Percentiles rank a stretch among this genome's conserved stretches.
phyloP scores from a whole-genome alignment of 306 rosid species.

The Phaseolus lunatus region DNA sequence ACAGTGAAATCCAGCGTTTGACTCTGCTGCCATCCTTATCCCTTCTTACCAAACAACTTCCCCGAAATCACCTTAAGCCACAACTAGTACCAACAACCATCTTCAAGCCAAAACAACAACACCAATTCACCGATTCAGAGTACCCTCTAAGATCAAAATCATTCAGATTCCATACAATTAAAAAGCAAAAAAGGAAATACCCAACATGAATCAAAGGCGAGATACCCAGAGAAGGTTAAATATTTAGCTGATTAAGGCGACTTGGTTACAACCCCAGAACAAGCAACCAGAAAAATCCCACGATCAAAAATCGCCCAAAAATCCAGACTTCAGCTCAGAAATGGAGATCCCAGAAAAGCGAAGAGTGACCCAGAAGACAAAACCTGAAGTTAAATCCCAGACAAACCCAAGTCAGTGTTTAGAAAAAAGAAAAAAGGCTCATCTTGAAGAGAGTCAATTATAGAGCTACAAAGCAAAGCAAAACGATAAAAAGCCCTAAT shows the following conservation, averaged over 20 bases:
- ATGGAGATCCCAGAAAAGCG: slow-evolving; percentile 23
- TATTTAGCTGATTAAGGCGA: slow-evolving; percentile 8
- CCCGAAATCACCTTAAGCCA: slow-evolving; percentile 51
- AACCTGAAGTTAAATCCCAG: slow-evolving; percentile 28
- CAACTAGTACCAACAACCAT: slow-evolving; percentile 46
- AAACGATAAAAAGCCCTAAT: slow-evolving; percentile 52
- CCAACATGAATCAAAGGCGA: slow-evolving; percentile 26
- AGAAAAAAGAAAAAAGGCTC: slow-evolving; percentile 35
- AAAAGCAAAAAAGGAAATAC: neutral
- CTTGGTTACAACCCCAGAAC: slow-evolving; percentile 36
- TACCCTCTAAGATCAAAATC: slow-evolving; percentile 42
- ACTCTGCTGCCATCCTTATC: slow-evolving; percentile 76
- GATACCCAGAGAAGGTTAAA: slow-evolving; percentile 18
- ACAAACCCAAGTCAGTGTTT: slow-evolving; percentile 35
- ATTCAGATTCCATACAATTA: slow-evolving; percentile 20
- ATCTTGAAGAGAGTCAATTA: slow-evolving; percentile 43
- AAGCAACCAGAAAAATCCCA: slow-evolving; percentile 37
- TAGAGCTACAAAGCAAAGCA: slow-evolving; percentile 47
- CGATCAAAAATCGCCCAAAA: slow-evolving; percentile 26
- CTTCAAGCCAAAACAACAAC: slow-evolving; percentile 32
- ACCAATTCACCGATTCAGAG: slow-evolving; percentile 47
- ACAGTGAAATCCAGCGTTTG: slow-evolving; percentile 74
- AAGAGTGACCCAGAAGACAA: slow-evolving; percentile 31
- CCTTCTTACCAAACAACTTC: slow-evolving; percentile 37
- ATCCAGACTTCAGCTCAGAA: slow-evolving; percentile 37